phyloP scores from a whole-genome alignment of 768 basidiomycete genomes.

The Leccinellum albellum region DNA sequence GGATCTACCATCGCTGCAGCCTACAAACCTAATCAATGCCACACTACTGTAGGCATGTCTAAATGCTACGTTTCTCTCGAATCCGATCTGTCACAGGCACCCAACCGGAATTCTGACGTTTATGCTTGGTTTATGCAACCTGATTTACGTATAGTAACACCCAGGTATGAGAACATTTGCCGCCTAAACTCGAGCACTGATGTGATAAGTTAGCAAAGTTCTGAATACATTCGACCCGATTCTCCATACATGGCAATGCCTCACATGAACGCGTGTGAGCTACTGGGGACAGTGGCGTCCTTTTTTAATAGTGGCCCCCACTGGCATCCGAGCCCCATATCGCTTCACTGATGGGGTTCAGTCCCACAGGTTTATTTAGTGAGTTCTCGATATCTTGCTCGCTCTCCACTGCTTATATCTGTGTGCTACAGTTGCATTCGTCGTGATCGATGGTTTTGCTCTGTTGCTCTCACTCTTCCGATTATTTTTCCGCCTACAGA shows the following conservation, averaged over 20 bases:
- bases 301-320: background rate
- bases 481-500: slow-evolving; percentile 9
- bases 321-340: background rate
- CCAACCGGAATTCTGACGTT: background rate
- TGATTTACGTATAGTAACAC: background rate
- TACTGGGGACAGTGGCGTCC: background rate
- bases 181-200: background rate
- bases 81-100: background rate
- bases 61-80: background rate
- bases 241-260: background rate
- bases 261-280: background rate
- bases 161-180: background rate
- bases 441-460: slow-evolving; percentile 1
- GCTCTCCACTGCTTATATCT: background rate
- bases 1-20: background rate
- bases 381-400: background rate
- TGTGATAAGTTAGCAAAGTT: background rate
- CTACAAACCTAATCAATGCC: background rate
- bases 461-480: slow-evolving; percentile 12
- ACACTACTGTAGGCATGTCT: background rate
- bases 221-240: background rate
- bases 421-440: slow-evolving; percentile 1
- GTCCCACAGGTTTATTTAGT: background rate
- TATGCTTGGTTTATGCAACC: no score
- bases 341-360: background rate